These are phyloP conservation scores for Iberis pinnata DNA, from an alignment of 345 rosid species.

Conservation along the genomic window DNA sequence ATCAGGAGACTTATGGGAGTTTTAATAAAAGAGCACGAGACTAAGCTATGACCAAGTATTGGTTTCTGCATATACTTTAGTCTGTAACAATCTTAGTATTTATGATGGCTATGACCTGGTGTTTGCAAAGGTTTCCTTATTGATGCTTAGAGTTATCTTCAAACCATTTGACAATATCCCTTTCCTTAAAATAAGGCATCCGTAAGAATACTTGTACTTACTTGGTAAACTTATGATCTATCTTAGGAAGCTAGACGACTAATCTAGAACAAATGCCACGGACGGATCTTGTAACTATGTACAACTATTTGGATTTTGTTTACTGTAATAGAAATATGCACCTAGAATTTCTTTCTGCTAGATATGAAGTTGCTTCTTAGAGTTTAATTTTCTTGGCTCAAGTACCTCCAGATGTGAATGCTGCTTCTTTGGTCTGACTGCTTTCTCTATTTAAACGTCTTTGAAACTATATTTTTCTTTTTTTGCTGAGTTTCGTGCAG, in stretches of 20 bases:
- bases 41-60: no score
- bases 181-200: constrained; percentile 11
- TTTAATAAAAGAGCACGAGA: constrained; percentile 8
- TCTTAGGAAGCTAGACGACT: no score
- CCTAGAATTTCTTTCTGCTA: no score
- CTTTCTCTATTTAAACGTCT: constrained; percentile 8
- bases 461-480: no score
- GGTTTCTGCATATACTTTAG: background rate
- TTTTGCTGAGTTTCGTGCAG: constrained; percentile 55
- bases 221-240: no score
- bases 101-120: constrained; percentile 2
- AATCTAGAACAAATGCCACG: no score
- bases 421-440: constrained; percentile 9
- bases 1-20: constrained; percentile 4
- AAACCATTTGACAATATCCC: background rate
- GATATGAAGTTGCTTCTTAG: background rate
- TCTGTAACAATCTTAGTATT: constrained; percentile 3
- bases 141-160: constrained; percentile 15
- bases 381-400: background rate
- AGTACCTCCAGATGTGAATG: no score
- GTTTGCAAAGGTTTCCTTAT: background rate
- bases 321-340: background rate
- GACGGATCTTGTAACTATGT: constrained; percentile 7
- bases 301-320: constrained; percentile 5
- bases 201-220: background rate